Base-by-base conservation (phyloP, 139 green algal species). In the Chlamydomonas sp. region DNA sequence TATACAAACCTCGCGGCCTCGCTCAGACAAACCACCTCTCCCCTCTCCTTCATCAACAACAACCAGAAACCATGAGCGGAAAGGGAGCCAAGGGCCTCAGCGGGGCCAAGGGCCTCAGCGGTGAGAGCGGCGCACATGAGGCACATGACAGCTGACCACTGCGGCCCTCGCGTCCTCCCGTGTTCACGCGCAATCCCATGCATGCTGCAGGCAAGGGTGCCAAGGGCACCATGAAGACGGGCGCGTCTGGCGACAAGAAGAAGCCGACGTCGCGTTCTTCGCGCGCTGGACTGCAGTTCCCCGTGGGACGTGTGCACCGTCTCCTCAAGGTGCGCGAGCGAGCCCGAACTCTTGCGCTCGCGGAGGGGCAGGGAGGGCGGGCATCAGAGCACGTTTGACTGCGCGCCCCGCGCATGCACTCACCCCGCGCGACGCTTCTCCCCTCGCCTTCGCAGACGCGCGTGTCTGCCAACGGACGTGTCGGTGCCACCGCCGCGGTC, bases 261-360 rank as follows among this genome's bases (percentile, higher is more conserved):
- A 86, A 86, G 81, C 91, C 92, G 73, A 90, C 92, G 8, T 92
- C 84, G 5, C 83, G 92, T 29, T 96, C 90, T 26, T 82, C 85
- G 4, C 84, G 90, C 66, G 92, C 92, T 43, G 92, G 91, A 20
- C 83, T 97, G 64, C 93, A 97, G 76, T 99, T 98, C 77, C 95
- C 95, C 65, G 94, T 99, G 36, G 95, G 94, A 34, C 87, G 94
- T 86, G 96, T 98, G 58, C 94, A 98, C 82, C 85, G 94, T 84
- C 85, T 98, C 65, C 87, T 99, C 13, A 98, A 99, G 90, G 89
- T 93, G 60, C n/a, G n/a, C n/a, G n/a, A n/a, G n/a, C n/a, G n/a
- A n/a, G n/a, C n/a, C n/a, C n/a, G n/a, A n/a, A n/a, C n/a, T n/a
- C n/a, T n/a, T n/a, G n/a, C n/a, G n/a, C n/a, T n/a, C n/a, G n/a